These are phyloP conservation scores for Aureobasidium namibiae DNA, from an alignment of 2,329 filamentous ascomycete species.

Conservation along the genomic window DNA sequence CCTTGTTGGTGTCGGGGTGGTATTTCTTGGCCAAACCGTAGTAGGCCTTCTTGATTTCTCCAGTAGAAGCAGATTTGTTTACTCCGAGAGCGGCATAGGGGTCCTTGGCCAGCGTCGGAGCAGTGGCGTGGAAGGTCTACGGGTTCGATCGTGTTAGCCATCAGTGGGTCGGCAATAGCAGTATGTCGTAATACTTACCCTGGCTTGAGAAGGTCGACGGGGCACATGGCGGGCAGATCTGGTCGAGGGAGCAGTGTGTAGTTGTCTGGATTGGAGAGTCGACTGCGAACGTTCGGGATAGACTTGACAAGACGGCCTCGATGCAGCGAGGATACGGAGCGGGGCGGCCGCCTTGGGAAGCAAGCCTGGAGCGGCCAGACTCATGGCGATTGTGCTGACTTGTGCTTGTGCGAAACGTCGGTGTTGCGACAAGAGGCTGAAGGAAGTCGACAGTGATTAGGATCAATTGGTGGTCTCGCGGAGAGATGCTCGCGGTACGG, in stretches of 20 bases:
- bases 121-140: constrained; percentile 56
- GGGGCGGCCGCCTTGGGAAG: constrained; percentile 27
- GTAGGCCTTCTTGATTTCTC: constrained; percentile 97
- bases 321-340: constrained; percentile 26
- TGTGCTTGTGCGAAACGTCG: neutral
- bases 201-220: constrained; percentile 10
- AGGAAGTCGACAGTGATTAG: neutral
- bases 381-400: constrained; percentile 22
- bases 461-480: neutral
- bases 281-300: constrained; percentile 18
- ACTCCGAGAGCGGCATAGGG: constrained; percentile 86
- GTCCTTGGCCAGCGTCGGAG: constrained; percentile 50
- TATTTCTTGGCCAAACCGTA: constrained; percentile 96
- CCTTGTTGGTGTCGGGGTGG: constrained; percentile 97
- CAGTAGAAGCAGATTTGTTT: constrained; percentile 65
- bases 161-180: constrained; percentile 11
- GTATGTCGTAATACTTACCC: constrained; percentile 15
- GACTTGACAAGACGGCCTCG: constrained; percentile 20
- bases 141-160: constrained; percentile 12
- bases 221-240: constrained; percentile 6
- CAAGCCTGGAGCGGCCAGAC: constrained; percentile 26
- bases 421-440: neutral
- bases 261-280: neutral
- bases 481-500: neutral
- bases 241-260: constrained; percentile 11